Conservation (phyloP, 1,284 basidiomycete species). For the Microbotryomycetes sp. region DNA sequence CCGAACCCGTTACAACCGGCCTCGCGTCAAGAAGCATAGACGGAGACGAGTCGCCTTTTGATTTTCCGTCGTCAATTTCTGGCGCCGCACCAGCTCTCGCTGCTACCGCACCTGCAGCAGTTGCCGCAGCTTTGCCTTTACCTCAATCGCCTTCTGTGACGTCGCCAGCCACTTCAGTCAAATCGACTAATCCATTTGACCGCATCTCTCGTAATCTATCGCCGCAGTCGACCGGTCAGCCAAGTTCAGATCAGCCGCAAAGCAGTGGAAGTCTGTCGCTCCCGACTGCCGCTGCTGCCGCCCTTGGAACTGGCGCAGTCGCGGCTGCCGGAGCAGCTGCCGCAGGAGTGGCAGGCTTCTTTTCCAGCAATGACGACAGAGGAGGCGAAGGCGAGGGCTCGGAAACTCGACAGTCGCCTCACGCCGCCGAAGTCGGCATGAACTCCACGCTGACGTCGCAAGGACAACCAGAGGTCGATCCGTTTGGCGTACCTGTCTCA, state of each 20-base stretch:
- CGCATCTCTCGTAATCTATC: constrained; percentile 42
- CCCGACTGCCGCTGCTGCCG: constrained; percentile 33
- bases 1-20: not conserved
- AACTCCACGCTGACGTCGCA: constrained; percentile 17
- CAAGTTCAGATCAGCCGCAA: not conserved
- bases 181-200: constrained; percentile 93
- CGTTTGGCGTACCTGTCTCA: constrained; percentile 29
- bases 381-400: not conserved
- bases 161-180: constrained; percentile 46
- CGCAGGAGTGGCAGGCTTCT: constrained; percentile 19
- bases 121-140: constrained; percentile 56
- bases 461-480: constrained; percentile 20
- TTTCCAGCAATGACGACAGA: constrained; percentile 13
- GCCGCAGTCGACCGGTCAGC: constrained; percentile 20
- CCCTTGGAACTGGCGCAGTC: constrained; percentile 37
- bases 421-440: no score
- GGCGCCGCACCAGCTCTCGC: constrained; percentile 25
- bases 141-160: constrained; percentile 56
- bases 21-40: constrained; percentile 7
- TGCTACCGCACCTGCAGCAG: constrained; percentile 44
- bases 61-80: constrained; percentile 24
- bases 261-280: not conserved
- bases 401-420: constrained; percentile 7
- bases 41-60: constrained; percentile 14
- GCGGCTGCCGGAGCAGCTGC: constrained; percentile 33